These are phyloP conservation scores for Atalantia buxifolia DNA, from an alignment of 345 rosid genomes.

Conservation along the genomic window DNA sequence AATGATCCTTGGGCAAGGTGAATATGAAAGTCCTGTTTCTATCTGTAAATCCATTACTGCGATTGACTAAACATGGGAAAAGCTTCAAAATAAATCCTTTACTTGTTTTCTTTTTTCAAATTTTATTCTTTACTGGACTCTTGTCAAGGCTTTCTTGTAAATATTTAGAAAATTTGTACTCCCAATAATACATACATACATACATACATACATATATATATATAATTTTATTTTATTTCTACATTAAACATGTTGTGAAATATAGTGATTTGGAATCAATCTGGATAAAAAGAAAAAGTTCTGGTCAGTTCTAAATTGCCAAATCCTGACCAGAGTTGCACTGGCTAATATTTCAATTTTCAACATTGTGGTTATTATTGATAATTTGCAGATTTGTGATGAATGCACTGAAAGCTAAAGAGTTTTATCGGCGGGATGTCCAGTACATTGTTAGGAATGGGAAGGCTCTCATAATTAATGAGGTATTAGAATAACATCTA, in stretches of 20 bases:
- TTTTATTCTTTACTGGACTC: background rate
- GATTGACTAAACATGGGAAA: background rate
- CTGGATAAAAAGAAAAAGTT: background rate
- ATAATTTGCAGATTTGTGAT: conserved; percentile 72
- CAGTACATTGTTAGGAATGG: conserved; percentile 91
- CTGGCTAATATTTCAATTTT: conserved; percentile 10
- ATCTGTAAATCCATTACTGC: background rate
- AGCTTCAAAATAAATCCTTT: background rate
- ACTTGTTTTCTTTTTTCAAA: background rate
- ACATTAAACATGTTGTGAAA: background rate
- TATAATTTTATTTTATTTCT: background rate
- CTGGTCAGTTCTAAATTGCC: background rate
- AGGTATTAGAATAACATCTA: conserved; percentile 45
- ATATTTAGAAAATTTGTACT: background rate
- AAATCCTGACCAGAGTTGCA: background rate
- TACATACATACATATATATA: too few species aligned
- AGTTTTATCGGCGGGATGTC: conserved; percentile 86
- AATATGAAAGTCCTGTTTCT: conserved; percentile 14
- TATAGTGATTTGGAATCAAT: background rate
- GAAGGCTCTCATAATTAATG: conserved; percentile 89
- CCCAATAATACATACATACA: background rate
- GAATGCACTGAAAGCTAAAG: conserved; percentile 97
- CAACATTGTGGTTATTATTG: conserved; percentile 5
- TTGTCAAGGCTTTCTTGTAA: background rate
- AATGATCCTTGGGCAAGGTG: conserved; percentile 99